Evolutionary conservation across 148 eudicot species (phyloP), one percentile per base, ranked within the genome.

Genomic region (Arbutus unedo): DNA sequence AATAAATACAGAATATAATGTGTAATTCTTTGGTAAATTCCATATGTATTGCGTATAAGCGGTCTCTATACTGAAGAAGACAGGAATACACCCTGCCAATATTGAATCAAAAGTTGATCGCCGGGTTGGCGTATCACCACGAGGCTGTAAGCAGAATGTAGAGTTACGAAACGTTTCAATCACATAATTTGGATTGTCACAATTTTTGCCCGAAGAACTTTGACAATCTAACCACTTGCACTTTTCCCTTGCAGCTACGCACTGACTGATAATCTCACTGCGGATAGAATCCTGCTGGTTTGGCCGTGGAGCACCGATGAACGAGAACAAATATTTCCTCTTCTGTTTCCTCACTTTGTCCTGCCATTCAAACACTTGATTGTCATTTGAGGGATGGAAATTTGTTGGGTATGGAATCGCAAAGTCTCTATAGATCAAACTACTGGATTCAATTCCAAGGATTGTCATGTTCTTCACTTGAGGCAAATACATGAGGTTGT

Each of bases 11-110:
- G 92, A 88, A 59, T 90, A 88, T 38, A 76, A 83, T 10, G 92
- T 49, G 19, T 83, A 85, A 55, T 88, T 87, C 78, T 76, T 68
- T 0, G 92, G 92, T 0, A 90, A 76, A 75, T 90, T 85, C 92
- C 92, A 90, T 2, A 83, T 48, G 56, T 90, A 90, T 53, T 90
- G 92, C 10, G 62, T 18, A 6, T 88, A 88, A 0, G 88, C 89
- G 2, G 89, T 84, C 18, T 82, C 84, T 0, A 86, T 84, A 66
- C 83, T 76, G 72, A 90, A 90, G 21, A 88, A 31, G 1, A 31
- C 38, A 31, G 38, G 38, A 31, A 31, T 31, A 1, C 38, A 31
- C 38, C 38, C 38, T 31, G 38, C 38, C 38, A 31, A 31, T 0
- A 31, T 31, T 31, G 38, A 31, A 31, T 31, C 38, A 31, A 31